phyloP scores from a whole-genome alignment of 148 eudicot genomes.

The Dysphania ambrosioides region DNA sequence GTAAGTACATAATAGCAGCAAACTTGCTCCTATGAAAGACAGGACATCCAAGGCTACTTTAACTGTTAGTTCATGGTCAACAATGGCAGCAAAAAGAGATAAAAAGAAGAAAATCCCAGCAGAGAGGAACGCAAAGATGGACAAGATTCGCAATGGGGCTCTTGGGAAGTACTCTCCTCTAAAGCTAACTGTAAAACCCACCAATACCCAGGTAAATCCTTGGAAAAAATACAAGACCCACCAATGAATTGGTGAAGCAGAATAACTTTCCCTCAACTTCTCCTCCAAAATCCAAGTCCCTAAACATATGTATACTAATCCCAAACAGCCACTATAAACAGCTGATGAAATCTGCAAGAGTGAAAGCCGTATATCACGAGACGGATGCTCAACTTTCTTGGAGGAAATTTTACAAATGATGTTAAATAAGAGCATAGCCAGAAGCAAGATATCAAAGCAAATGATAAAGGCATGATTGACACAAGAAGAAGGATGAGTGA shows the following conservation, averaged over 20 bases:
- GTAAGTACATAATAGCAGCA: slow-evolving; percentile 52
- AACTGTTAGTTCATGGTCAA: slow-evolving; percentile 30
- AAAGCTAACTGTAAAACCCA: slow-evolving; percentile 48
- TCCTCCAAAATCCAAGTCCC: slow-evolving; percentile 29
- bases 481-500: slow-evolving; percentile 65
- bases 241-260: slow-evolving; percentile 47
- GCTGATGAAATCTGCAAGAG: slow-evolving; percentile 43
- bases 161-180: slow-evolving; percentile 32
- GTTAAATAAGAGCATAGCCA: slow-evolving; percentile 39
- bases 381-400: slow-evolving; percentile 19
- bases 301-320: slow-evolving; percentile 28
- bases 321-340: slow-evolving; percentile 49
- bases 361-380: slow-evolving; percentile 25
- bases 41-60: slow-evolving; percentile 46
- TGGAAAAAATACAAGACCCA: slow-evolving; percentile 51
- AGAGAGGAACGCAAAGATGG: slow-evolving; percentile 30
- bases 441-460: slow-evolving; percentile 50
- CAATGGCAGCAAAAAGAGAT: slow-evolving; percentile 35
- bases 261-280: slow-evolving; percentile 30
- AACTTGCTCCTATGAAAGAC: slow-evolving; percentile 52
- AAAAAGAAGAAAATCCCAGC: slow-evolving; percentile 21
- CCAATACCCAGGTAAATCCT: slow-evolving; percentile 56
- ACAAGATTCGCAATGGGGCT: slow-evolving; percentile 34
- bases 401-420: slow-evolving; percentile 35
- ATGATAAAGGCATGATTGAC: slow-evolving; percentile 54